These are phyloP conservation scores for Neonectria magnoliae DNA, from an alignment of 2,329 filamentous ascomycete genomes.

Conservation along the genomic window DNA sequence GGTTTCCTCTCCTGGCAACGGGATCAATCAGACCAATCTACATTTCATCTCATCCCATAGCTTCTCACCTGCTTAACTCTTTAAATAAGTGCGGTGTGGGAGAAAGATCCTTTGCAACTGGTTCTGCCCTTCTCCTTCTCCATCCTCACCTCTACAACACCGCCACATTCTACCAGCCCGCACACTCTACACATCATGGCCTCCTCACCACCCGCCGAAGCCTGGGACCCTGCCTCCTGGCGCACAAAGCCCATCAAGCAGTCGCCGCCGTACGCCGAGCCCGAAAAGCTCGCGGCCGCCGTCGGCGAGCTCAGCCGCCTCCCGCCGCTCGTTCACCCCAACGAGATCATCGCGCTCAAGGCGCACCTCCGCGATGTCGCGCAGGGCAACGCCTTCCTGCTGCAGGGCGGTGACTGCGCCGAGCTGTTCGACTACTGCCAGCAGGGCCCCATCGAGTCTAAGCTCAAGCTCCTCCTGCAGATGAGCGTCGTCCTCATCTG, in stretches of 20 bases:
- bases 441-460: constrained; percentile 88
- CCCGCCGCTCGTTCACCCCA: constrained; percentile 81
- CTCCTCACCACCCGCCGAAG: constrained; percentile 10
- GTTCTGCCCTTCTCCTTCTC: background rate
- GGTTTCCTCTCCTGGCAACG: background rate
- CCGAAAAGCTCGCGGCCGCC: constrained; percentile 66
- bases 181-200: constrained; percentile 20
- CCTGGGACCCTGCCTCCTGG: constrained; percentile 76
- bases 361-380: constrained; percentile 85
- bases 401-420: constrained; percentile 97
- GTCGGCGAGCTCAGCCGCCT: constrained; percentile 72
- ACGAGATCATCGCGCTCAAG: constrained; percentile 84
- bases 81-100: background rate
- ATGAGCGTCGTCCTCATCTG: constrained; percentile 97
- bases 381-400: constrained; percentile 87
- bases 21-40: background rate
- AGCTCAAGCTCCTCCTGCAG: constrained; percentile 95
- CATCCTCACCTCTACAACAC: constrained; percentile 17
- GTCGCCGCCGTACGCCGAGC: constrained; percentile 74
- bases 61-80: background rate
- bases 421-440: constrained; percentile 98
- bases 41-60: background rate
- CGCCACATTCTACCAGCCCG: background rate
- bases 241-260: constrained; percentile 83
- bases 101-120: background rate